Evolutionary conservation across 2,329 filamentous ascomycete genomes (phyloP).

Genomic region (Aspergillus ochraceus): DNA sequence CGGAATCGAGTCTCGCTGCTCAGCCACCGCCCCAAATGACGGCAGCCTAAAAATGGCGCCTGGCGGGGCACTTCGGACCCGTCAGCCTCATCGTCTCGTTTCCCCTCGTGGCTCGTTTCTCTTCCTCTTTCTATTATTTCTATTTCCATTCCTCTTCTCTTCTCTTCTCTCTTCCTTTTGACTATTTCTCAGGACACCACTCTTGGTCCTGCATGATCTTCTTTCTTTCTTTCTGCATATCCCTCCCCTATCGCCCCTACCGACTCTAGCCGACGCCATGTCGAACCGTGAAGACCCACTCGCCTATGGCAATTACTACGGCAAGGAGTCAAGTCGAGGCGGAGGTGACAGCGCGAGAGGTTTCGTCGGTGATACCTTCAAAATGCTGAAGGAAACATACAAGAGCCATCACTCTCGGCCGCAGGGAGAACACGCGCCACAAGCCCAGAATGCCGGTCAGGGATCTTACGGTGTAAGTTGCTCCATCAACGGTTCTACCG

Average conservation of each 20-base stretch:
- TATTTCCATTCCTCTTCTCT: too few relatives aligned
- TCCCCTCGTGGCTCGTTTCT: too few relatives aligned
- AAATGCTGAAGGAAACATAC: constrained; percentile 46
- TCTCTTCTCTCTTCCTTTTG: not conserved
- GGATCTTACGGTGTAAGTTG: constrained; percentile 25
- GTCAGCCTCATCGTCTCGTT: not conserved
- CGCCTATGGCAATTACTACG: constrained; percentile 56
- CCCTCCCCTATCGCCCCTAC: not conserved
- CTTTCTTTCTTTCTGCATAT: not conserved
- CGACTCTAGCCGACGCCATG: constrained; percentile 24
- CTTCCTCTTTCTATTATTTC: not conserved
- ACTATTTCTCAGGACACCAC: not conserved
- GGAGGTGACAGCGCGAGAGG: constrained; percentile 47
- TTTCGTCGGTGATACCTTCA: constrained; percentile 54
- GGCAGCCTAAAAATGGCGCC: not conserved
- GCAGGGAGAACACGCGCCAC: constrained; percentile 1
- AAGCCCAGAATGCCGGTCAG: constrained; percentile 23
- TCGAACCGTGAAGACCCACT: constrained; percentile 51
- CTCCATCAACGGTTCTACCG: not conserved
- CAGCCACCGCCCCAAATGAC: not conserved
- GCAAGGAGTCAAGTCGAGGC: constrained; percentile 30
- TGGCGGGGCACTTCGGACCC: not conserved
- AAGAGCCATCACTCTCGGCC: constrained; percentile 27
- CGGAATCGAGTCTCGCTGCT: not conserved
- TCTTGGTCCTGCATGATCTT: not conserved